A percentile compares a stretch with the other conserved stretches of the same genome.
Conservation (phyloP, 2,329 filamentous ascomycete species). For the Microascus cirrosus region DNA sequence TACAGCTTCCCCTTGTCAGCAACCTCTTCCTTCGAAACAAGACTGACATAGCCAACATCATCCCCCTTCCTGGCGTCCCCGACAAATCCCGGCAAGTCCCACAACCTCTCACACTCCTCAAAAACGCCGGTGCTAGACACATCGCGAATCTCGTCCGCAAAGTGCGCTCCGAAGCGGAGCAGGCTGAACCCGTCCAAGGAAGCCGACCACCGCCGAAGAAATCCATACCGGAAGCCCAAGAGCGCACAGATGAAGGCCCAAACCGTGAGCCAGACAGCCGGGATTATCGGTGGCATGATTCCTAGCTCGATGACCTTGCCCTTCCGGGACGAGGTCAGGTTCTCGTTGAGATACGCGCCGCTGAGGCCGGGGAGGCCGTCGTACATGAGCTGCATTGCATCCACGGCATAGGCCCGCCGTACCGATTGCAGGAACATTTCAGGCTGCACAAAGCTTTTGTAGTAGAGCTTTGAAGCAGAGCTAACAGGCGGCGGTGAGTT, state of each 20-base stretch:
- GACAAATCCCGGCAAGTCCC: neutral
- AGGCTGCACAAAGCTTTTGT: neutral
- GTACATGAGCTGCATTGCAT: neutral
- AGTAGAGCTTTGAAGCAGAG: neutral
- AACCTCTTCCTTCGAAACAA: neutral
- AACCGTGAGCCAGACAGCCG: neutral
- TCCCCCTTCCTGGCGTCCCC: neutral
- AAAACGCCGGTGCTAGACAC: neutral
- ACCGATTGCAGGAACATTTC: neutral
- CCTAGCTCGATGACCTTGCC: neutral
- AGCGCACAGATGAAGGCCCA: neutral
- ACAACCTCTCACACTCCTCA: neutral
- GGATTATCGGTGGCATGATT: neutral
- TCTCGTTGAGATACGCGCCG: neutral
- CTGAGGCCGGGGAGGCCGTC: neutral
- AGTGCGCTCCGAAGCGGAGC: neutral
- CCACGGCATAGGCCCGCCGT: neutral
- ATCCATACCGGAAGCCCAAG: neutral
- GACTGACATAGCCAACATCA: neutral
- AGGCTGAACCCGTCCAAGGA: neutral
- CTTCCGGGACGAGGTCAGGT: neutral
- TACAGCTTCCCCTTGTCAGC: neutral
- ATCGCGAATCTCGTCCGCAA: conserved; percentile 1
- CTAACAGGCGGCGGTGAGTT: neutral
- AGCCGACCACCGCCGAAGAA: neutral